Conservation (phyloP, 495 filamentous ascomycete genomes). For the Penicillium odoratum region DNA sequence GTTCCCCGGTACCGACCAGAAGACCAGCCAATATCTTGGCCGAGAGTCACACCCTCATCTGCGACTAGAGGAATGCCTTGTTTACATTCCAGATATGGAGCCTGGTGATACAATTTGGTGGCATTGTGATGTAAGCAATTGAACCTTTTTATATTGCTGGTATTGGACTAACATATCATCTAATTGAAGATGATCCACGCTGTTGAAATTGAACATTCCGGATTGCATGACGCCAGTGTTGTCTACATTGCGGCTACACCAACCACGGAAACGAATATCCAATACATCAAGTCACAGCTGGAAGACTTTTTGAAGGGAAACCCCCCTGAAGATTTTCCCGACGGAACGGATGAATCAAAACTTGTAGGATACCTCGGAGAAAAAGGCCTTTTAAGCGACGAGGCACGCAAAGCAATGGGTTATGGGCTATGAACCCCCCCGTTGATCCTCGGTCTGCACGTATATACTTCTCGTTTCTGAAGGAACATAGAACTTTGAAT, state of each 20-base stretch:
- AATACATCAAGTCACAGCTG: conserved; percentile 4
- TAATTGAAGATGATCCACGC: background rate
- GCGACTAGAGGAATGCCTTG: background rate
- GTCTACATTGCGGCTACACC: conserved; percentile 2
- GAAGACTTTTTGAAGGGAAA: background rate
- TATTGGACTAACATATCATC: too few relatives aligned
- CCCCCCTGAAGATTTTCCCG: too few relatives aligned
- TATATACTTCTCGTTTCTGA: background rate
- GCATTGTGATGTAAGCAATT: background rate
- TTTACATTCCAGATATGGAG: background rate
- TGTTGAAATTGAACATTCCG: background rate
- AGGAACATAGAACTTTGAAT: too few relatives aligned
- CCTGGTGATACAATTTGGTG: conserved; percentile 4
- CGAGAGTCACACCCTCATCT: conserved; percentile 2
- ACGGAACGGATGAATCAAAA: too few relatives aligned
- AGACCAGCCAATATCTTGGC: background rate
- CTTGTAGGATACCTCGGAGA: too few relatives aligned
- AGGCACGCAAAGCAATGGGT: too few relatives aligned
- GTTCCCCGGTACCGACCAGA: background rate
- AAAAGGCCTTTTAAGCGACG: too few relatives aligned
- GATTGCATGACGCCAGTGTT: background rate
- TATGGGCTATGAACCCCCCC: too few relatives aligned
- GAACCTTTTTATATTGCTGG: too few relatives aligned
- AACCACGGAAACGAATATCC: conserved; percentile 7
- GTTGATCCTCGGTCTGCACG: too few relatives aligned